Evolutionary conservation across 805 yeast genomes (phyloP).

Genomic region (Candida maesae): DNA sequence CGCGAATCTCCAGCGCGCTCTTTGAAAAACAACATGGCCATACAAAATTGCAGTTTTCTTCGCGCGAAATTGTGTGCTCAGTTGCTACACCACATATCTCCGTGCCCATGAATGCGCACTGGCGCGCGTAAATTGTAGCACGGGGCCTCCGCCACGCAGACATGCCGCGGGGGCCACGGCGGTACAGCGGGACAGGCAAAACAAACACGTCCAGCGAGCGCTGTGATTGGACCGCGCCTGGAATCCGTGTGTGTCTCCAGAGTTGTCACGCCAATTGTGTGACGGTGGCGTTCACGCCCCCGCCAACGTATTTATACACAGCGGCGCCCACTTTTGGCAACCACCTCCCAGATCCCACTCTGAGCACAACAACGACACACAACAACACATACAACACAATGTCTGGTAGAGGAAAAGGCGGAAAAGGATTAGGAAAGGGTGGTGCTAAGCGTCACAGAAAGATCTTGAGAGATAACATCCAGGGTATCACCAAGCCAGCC

Average conservation of each 20-base stretch:
- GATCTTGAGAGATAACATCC: conserved; percentile 98
- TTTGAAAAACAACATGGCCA: conserved; percentile 1
- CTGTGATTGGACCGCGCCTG: conserved; percentile 6
- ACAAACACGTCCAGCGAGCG: background rate
- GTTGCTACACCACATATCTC: conserved; percentile 4
- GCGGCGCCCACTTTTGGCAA: conserved; percentile 4
- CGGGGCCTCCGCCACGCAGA: too few relatives aligned
- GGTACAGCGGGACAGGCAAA: background rate
- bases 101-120: conserved; percentile 24
- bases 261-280: too few relatives aligned
- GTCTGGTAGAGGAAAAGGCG: conserved; percentile 99
- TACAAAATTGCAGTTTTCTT: background rate
- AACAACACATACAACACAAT: conserved; percentile 41
- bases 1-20: background rate
- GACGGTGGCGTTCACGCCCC: too few relatives aligned
- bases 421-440: conserved; percentile 99
- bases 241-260: too few relatives aligned
- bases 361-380: conserved; percentile 16
- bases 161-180: background rate
- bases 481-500: conserved; percentile 99
- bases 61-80: conserved; percentile 3
- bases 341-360: too few relatives aligned
- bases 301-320: conserved; percentile 1
- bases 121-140: conserved; percentile 9
- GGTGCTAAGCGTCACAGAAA: conserved; percentile 99